Base-by-base conservation (phyloP, 1,284 basidiomycete genomes). In the Boletus sp. region DNA sequence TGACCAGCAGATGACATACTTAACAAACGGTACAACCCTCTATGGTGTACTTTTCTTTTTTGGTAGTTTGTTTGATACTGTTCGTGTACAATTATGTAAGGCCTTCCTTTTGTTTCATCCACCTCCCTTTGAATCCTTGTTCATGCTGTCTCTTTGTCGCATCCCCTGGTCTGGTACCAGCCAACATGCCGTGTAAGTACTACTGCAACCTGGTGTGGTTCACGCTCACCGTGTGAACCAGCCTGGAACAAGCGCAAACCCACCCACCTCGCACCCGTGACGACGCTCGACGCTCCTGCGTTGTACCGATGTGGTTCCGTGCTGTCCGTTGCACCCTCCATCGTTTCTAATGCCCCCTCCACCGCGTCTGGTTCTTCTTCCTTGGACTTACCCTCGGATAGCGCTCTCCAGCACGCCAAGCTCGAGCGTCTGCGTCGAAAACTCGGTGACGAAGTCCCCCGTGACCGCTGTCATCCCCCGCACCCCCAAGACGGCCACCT, bases 401-500 rank as follows among this genome's bases (percentile, higher is more conserved):
- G 74, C 11, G 74, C 74, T 27, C 62, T 79, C 23, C 79, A 83
- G 17, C 79, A 81, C 55, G 75, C 78, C 65, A 89, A 88, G 73
- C 83, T 89, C 79, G 84, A 85, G 49, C 76, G 82, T 38, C 73
- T 89, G 55, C 78, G 82, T 48, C 81, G 80, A 65, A 84, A 77
- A 67, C 79, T 89, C 3, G 87, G 87, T 1, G 79, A 86, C 25
- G 82, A 81, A 28, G 82, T 89, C n/a, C 17, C 87, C 87, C 6
- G 64, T 80, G 1, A 77, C 81, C 46, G 77, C 87, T 40, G 82
- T 89, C 54, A 23, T 61, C 48, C 64, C 62, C 1, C 56, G 16
- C n/a, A 62, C 63, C 1, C 63, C 65, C n/a, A 52, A 33, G 17
- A 48, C 58, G 3, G 23, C 57, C 9, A 19, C 52, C 9, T 37